These are phyloP conservation scores for Xylaria polymorpha DNA, from an alignment of 2,329 filamentous ascomycete genomes.

Conservation along the genomic window DNA sequence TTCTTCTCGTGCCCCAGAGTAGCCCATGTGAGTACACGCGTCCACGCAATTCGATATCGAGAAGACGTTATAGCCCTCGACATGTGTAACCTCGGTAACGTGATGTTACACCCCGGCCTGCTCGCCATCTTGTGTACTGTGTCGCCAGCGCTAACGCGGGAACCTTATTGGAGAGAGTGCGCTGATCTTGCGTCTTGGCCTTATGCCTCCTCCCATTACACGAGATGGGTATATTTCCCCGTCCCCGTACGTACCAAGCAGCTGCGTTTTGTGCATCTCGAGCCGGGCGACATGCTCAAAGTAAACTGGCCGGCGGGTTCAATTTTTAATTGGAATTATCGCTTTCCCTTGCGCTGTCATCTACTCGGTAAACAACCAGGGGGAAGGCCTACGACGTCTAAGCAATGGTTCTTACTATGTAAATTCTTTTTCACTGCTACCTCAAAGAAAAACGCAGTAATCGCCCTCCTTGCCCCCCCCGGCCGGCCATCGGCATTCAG, in stretches of 20 bases:
- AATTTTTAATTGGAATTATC: constrained; percentile 35
- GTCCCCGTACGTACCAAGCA: not conserved
- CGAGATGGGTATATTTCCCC: constrained; percentile 9
- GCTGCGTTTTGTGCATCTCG: constrained; percentile 10
- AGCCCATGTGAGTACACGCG: constrained; percentile 3
- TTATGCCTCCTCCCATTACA: constrained; percentile 25
- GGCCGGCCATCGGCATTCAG: constrained; percentile 19
- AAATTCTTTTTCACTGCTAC: constrained; percentile 7
- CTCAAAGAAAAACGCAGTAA: constrained; percentile 3
- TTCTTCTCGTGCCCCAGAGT: not conserved
- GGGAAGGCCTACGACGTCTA: constrained; percentile 13
- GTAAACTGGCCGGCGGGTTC: constrained; percentile 14
- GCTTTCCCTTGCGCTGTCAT: constrained; percentile 15
- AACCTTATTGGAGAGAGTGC: constrained; percentile 27
- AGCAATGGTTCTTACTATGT: constrained; percentile 20
- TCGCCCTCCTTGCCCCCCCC: constrained; percentile 5
- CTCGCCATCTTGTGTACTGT: constrained; percentile 26
- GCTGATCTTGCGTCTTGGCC: constrained; percentile 28
- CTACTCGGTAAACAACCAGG: not conserved
- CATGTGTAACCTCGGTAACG: constrained; percentile 38
- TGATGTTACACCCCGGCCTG: constrained; percentile 34
- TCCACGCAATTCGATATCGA: constrained; percentile 31
- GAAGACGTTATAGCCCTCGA: constrained; percentile 34
- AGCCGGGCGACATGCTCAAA: constrained; percentile 22
- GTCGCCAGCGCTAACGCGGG: constrained; percentile 32